Evolutionary conservation across 2,329 filamentous ascomycete genomes (phyloP), one percentile per base, ranked within the genome.

Genomic region (Juglanconis oblonga): DNA sequence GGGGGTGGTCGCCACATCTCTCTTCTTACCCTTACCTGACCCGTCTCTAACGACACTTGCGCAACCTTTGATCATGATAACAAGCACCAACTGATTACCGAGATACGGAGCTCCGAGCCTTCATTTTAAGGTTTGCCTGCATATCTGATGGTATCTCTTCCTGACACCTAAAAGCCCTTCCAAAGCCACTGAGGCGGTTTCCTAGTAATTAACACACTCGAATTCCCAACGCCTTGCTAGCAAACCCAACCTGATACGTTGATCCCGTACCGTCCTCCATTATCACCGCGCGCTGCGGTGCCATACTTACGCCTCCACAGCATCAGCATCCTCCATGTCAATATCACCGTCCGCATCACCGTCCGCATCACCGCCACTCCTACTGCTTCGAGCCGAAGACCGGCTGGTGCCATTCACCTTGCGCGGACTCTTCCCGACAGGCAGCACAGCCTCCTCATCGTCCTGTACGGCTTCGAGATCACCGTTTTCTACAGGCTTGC

Each of bases 401-500:
- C 64, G 63, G 42, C 65, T 64, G 45, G 65, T 67, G 45, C 64
- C 61, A 32, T 64, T 62, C 24, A 52, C 53, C 33, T 55, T 54
- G 8, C 50, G 63, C 58, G 64, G 62, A 58, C 53, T 55, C 32
- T 58, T 47, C 6, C 66, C 55, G 57, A 70, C 48, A 60, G 55
- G 14, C 47, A 52, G 4, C 13, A 29, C 36, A 29, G 38, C 64
- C 61, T 70, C 72, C 17, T 67, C 67, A 32, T 67, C 70, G 55
- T 70, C 74, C 58, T 76, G 72, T 17, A 77, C 71, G n/a, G 68
- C 69, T 50, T 71, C 76, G 53, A 72, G 67, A 40, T 73, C 71
- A 9, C 68, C 72, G 10, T 69, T 68, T 50, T 71, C 68, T 36
- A 64, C 67, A 33, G 69, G 68, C 49, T 66, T 68, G 4, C 69